Evolutionary conservation across 805 yeast genomes (phyloP).

Genomic region (Candida schatavii): DNA sequence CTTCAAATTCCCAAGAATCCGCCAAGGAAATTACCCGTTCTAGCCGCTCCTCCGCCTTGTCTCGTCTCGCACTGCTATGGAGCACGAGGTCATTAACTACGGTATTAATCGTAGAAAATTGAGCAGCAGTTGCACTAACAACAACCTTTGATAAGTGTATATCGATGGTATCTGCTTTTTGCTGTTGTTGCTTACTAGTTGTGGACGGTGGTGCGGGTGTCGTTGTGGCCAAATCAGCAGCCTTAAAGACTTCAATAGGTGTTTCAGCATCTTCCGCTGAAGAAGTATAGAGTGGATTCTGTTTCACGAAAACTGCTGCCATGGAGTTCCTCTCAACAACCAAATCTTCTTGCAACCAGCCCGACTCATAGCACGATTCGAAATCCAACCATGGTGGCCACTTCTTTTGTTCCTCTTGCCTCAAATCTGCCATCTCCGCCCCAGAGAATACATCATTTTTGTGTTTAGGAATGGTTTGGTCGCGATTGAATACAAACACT

Average conservation of each 20-base stretch:
- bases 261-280: slow-evolving; percentile 17
- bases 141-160: slow-evolving; percentile 38
- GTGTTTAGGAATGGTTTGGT: slow-evolving; percentile 11
- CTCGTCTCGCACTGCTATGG: slow-evolving; percentile 22
- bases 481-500: slow-evolving; percentile 47
- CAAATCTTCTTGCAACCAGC: slow-evolving; percentile 25
- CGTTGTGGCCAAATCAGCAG: not conserved
- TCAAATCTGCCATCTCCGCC: slow-evolving; percentile 42
- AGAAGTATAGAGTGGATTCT: slow-evolving; percentile 47
- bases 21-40: slow-evolving; percentile 36
- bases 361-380: slow-evolving; percentile 59
- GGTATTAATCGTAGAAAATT: slow-evolving; percentile 35
- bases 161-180: not conserved
- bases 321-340: slow-evolving; percentile 33
- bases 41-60: slow-evolving; percentile 36
- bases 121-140: slow-evolving; percentile 35
- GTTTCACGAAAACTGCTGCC: slow-evolving; percentile 47
- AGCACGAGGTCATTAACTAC: slow-evolving; percentile 34
- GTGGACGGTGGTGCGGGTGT: too few species aligned
- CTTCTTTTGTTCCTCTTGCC: slow-evolving; percentile 37
- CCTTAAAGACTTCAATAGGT: not conserved
- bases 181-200: too few species aligned
- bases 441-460: slow-evolving; percentile 43
- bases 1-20: slow-evolving; percentile 34
- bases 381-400: slow-evolving; percentile 93